phyloP scores from a whole-genome alignment of 2,329 filamentous ascomycete species.

The Lithohypha guttulata region DNA sequence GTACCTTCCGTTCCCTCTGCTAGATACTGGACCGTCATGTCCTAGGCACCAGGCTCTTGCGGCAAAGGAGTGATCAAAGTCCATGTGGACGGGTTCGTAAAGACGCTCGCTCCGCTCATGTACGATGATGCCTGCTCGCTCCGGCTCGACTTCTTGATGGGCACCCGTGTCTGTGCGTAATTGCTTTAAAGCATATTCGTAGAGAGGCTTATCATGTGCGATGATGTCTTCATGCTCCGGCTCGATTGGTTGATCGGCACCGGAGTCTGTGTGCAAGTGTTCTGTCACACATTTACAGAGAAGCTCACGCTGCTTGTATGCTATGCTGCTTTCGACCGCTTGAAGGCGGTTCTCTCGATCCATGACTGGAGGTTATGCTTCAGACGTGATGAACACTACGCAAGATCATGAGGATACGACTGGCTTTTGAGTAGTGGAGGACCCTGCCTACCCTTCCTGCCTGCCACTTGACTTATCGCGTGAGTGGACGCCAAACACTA shows the following conservation, averaged over 20 bases:
- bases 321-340: slow-evolving; percentile 2
- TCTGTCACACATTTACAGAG: slow-evolving; percentile 4
- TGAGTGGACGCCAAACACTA: slow-evolving; percentile 3
- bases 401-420: slow-evolving; percentile 4
- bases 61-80: slow-evolving; percentile 3
- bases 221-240: slow-evolving; percentile 3
- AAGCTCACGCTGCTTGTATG: slow-evolving; percentile 4
- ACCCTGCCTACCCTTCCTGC: slow-evolving; percentile 3
- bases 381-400: slow-evolving; percentile 1
- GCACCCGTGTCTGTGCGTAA: slow-evolving; percentile 2
- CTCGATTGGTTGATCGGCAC: slow-evolving; percentile 2
- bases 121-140: not conserved
- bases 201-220: slow-evolving; percentile 3
- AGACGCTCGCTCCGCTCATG: slow-evolving; percentile 3
- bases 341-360: slow-evolving; percentile 4
- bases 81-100: slow-evolving; percentile 3
- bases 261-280: slow-evolving; percentile 3
- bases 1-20: slow-evolving; percentile 2
- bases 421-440: slow-evolving; percentile 3
- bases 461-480: slow-evolving; percentile 3
- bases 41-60: slow-evolving; percentile 1
- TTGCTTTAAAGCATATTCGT: slow-evolving; percentile 2
- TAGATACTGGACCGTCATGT: not conserved
- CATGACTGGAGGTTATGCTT: slow-evolving; percentile 2
- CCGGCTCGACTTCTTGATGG: slow-evolving; percentile 2